phyloP scores from a whole-genome alignment of 306 rosid genomes.

The Casuarina glauca region DNA sequence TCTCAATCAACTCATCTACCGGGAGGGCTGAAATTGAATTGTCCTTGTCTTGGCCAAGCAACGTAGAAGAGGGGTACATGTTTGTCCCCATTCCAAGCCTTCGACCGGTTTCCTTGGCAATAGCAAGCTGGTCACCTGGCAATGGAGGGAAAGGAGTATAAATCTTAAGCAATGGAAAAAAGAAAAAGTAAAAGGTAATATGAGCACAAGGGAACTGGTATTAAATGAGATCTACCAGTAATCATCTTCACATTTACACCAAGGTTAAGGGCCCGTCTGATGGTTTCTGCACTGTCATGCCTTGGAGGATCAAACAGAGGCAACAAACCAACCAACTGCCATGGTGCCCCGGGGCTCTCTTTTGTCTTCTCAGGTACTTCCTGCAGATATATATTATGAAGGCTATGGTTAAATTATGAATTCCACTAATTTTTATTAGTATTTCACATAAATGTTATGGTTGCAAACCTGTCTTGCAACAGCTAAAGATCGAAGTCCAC shows the following conservation, averaged over 20 bases:
- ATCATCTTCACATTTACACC: constrained; percentile 99
- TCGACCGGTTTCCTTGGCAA: constrained; percentile 96
- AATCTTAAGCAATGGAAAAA: constrained; percentile 1
- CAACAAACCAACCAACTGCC: constrained; percentile 91
- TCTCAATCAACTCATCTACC: constrained; percentile 97
- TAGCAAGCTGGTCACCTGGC: constrained; percentile 96
- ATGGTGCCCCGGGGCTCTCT: constrained; percentile 78
- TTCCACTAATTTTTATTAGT: constrained; percentile 13
- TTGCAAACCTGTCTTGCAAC: constrained; percentile 92
- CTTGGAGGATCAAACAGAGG: constrained; percentile 98
- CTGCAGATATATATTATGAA: constrained; percentile 41
- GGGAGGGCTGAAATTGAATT: constrained; percentile 70
- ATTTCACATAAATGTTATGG: constrained; percentile 16
- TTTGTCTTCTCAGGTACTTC: constrained; percentile 82
- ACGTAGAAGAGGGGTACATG: constrained; percentile 96
- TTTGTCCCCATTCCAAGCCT: constrained; percentile 99
- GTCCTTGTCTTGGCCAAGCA: constrained; percentile 91
- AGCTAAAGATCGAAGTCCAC: constrained; percentile 92
- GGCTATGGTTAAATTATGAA: constrained; percentile 18
- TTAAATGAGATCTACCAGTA: constrained; percentile 60
- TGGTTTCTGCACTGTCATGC: constrained; percentile 99
- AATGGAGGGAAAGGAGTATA: constrained; percentile 18
- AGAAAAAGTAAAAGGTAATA: constrained; percentile 9
- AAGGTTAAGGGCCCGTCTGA: constrained; percentile 94
- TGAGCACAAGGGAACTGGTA: constrained; percentile 17